Conservation (phyloP, 768 basidiomycete genomes). For the Filobasidium wieringae region DNA sequence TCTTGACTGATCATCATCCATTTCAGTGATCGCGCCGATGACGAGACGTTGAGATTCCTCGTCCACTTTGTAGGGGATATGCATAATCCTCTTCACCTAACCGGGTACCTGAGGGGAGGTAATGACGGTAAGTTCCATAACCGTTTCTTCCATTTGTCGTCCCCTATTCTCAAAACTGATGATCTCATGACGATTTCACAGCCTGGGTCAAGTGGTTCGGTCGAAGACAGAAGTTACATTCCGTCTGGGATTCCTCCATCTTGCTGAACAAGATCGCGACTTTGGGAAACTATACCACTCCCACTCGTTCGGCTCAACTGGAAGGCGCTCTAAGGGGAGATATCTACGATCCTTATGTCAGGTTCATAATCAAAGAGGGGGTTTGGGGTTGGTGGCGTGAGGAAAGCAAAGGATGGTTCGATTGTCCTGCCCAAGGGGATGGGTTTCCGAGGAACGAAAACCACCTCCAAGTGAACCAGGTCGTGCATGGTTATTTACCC, state of each 20-base stretch:
- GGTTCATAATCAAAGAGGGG: constrained; percentile 78
- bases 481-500: background rate
- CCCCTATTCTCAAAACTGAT: background rate
- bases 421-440: constrained; percentile 47
- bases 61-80: constrained; percentile 88
- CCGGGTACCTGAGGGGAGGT: constrained; percentile 75
- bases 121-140: constrained; percentile 48
- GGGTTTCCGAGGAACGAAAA: constrained; percentile 29
- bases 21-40: constrained; percentile 40
- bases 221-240: constrained; percentile 53
- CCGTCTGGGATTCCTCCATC: constrained; percentile 72
- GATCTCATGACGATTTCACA: background rate
- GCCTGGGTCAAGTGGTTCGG: background rate
- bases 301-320: constrained; percentile 55
- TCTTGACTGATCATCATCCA: background rate
- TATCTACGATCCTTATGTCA: constrained; percentile 78
- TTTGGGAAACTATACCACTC: constrained; percentile 66
- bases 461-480: background rate
- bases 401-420: constrained; percentile 50
- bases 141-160: constrained; percentile 2
- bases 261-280: constrained; percentile 70
- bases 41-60: constrained; percentile 81
- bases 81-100: constrained; percentile 87
- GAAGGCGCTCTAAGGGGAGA: constrained; percentile 59
- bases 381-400: constrained; percentile 59